These are phyloP conservation scores for Dactylellina haptotyla DNA, from an alignment of 2,329 filamentous ascomycete species.

Conservation along the genomic window DNA sequence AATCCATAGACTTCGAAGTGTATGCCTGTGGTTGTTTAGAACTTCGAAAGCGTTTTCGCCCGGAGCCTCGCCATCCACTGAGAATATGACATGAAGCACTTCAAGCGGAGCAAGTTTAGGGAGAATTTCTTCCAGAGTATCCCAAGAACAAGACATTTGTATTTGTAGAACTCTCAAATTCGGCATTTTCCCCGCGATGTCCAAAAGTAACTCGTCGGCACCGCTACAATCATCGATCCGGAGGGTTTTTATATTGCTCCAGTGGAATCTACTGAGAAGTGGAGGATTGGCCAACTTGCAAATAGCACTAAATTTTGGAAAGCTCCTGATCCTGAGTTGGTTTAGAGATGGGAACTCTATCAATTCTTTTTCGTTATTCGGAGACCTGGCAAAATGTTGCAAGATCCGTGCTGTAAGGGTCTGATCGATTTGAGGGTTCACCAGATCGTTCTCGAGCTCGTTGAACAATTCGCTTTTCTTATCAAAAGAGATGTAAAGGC, in stretches of 20 bases:
- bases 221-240: slow-evolving; percentile 18
- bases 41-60: neutral
- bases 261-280: slow-evolving; percentile 5
- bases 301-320: slow-evolving; percentile 13
- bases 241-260: slow-evolving; percentile 4
- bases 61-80: neutral
- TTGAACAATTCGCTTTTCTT: slow-evolving; percentile 24
- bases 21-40: neutral
- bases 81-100: slow-evolving; percentile 16
- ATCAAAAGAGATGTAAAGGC: slow-evolving; percentile 25
- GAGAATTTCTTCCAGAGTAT: slow-evolving; percentile 13
- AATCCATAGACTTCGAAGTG: slow-evolving; percentile 15
- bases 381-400: slow-evolving; percentile 2
- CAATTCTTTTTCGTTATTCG: neutral
- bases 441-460: neutral
- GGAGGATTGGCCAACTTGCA: slow-evolving; percentile 6
- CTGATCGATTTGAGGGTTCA: neutral
- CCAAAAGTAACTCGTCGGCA: slow-evolving; percentile 4
- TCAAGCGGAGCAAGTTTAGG: slow-evolving; percentile 7
- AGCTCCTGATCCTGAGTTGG: slow-evolving; percentile 1
- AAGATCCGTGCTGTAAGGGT: slow-evolving; percentile 8
- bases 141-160: slow-evolving; percentile 13
- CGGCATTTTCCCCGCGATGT: slow-evolving; percentile 9
- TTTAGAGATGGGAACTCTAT: slow-evolving; percentile 11
- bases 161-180: slow-evolving; percentile 19